Evolutionary conservation across 768 basidiomycete species (phyloP).

Genomic region (Ramaria sp.): DNA sequence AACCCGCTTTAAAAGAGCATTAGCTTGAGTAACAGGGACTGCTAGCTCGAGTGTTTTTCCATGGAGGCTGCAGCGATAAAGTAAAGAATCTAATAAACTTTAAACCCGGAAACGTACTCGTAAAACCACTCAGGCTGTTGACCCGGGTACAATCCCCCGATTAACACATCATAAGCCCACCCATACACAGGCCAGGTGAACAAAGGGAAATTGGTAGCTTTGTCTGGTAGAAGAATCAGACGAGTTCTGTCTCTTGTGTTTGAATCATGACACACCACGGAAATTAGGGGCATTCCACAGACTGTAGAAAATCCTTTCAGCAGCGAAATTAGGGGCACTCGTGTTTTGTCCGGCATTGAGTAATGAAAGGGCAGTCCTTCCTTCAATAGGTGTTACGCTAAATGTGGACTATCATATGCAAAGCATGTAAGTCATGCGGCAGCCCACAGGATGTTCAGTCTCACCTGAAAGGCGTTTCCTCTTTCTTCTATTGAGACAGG

Average conservation of each 20-base stretch:
- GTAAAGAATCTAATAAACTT: background rate
- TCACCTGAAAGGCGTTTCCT: slow-evolving; percentile 9
- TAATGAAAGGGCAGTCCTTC: background rate
- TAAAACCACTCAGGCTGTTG: slow-evolving; percentile 10
- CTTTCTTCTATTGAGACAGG: slow-evolving; percentile 2
- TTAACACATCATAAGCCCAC: slow-evolving; percentile 10
- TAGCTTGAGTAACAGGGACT: slow-evolving; percentile 8
- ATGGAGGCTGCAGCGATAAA: slow-evolving; percentile 1
- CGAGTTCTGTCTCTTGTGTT: background rate
- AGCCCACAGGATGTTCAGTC: background rate
- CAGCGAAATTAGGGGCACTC: background rate
- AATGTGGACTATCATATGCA: background rate
- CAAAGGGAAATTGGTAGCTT: slow-evolving; percentile 9
- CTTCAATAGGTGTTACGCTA: slow-evolving; percentile 6
- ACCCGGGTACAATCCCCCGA: slow-evolving; percentile 11
- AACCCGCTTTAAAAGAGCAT: slow-evolving; percentile 9
- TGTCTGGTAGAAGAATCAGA: slow-evolving; percentile 2
- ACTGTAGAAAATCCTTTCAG: slow-evolving; percentile 10
- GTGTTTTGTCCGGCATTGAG: slow-evolving; percentile 4
- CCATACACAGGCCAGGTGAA: slow-evolving; percentile 10
- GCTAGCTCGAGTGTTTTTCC: slow-evolving; percentile 10
- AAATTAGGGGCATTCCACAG: slow-evolving; percentile 11
- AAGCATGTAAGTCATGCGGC: background rate
- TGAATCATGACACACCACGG: slow-evolving; percentile 3
- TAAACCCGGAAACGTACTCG: background rate